These are phyloP conservation scores for Pseudofabraea citricarpa DNA, from an alignment of 2,329 filamentous ascomycete genomes.

Conservation along the genomic window DNA sequence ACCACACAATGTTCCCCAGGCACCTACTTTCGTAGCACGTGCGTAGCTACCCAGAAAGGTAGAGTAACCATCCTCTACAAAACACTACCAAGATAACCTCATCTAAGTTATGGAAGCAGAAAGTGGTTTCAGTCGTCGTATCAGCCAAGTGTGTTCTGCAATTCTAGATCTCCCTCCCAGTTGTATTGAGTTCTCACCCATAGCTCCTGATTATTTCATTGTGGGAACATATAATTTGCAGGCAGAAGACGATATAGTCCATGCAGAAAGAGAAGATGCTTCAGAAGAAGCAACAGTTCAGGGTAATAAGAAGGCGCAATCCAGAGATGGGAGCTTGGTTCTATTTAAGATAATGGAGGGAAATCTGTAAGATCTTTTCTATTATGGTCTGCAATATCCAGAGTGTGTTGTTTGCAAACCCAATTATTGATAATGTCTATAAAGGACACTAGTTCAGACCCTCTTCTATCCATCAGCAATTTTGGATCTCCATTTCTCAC, in stretches of 20 bases:
- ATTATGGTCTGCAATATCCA: constrained; percentile 1
- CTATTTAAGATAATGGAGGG: constrained; percentile 53
- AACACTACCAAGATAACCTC: too few species aligned
- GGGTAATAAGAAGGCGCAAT: constrained; percentile 42
- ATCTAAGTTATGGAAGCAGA: constrained; percentile 15
- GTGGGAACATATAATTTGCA: constrained; percentile 83
- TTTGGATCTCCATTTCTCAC: constrained; percentile 80
- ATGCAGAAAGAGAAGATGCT: constrained; percentile 15
- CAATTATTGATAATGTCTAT: not conserved
- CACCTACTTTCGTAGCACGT: too few species aligned
- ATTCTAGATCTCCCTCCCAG: constrained; percentile 66
- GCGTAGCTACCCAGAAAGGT: too few species aligned
- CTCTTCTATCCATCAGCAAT: constrained; percentile 65
- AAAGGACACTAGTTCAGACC: constrained; percentile 53
- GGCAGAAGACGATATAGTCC: constrained; percentile 30
- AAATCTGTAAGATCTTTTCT: constrained; percentile 46
- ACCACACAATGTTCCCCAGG: too few species aligned
- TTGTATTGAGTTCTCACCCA: constrained; percentile 70
- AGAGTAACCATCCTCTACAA: too few species aligned
- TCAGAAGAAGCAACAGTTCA: constrained; percentile 1
- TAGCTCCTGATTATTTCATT: constrained; percentile 60
- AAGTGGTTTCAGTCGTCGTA: constrained; percentile 11
- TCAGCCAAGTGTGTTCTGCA: constrained; percentile 36
- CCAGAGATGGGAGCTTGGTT: constrained; percentile 68
- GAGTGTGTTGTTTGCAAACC: not conserved